Evolutionary conservation across 1,284 basidiomycete genomes (phyloP), one percentile per base, ranked within the genome.

Genomic region (Jaminaea rosea): DNA sequence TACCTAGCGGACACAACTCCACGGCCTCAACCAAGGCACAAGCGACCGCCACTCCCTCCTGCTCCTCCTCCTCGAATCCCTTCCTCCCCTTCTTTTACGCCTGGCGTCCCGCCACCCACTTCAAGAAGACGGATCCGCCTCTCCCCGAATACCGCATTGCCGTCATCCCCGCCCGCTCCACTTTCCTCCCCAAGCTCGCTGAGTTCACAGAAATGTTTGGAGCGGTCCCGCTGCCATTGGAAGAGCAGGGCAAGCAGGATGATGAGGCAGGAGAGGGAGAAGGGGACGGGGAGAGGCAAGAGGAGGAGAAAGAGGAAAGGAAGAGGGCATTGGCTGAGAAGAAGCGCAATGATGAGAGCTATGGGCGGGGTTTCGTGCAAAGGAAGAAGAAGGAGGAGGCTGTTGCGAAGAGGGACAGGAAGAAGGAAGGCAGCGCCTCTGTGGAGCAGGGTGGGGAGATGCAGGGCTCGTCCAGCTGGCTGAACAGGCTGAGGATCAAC

Each of bases 61-160:
- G 15, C 19, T 17, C 37, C 24, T 23, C 45, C 28, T 26, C 46
- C n/a, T 11, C 46, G 28, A 44, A 53, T 50, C 39, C 39, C 11
- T 42, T 42, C 39, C 39, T 21, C 11, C 39, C 39, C 32, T 96
- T 94, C 77, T 98, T 81, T 76, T 86, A 96, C 70, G 79, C 92
- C 3, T 96, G 93, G 79, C 93, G 94, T 67, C 93, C 93, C 1
- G 80, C 80, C 2, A 88, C 89, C 0, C 78, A 84, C 7, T 94
- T 85, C 77, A 84, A 84, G 67, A 89, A 88, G 74, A 83, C 84
- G 0, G 77, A 82, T 9, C 87, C 86, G 1, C 83, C 86, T 4
- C 79, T 80, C 0, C 90, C 93, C 4, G 90, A 96, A 74, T 98
- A 89, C 74, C 81, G 84, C 49, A 77, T 96, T 15, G 86, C 87